Percentiles rank a stretch among this genome's conserved stretches.
These are phyloP conservation scores for Blyttiomyces sp. DNA, from an alignment of 371 early-diverging fungal genomes.

Conservation along the genomic window DNA sequence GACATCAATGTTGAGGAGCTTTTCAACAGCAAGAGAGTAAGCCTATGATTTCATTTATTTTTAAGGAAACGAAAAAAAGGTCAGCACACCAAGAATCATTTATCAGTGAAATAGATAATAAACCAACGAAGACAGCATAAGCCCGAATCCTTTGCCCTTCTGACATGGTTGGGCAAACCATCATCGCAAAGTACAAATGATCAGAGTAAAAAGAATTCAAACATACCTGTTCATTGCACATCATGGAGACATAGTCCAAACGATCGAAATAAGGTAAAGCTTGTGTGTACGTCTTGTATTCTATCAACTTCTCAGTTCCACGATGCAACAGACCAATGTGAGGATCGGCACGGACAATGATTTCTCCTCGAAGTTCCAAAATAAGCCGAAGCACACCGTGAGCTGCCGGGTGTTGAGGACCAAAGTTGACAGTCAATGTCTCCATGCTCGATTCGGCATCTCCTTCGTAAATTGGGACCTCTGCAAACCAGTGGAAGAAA, in stretches of 20 bases:
- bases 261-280: slow-evolving; percentile 98
- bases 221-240: slow-evolving; percentile 59
- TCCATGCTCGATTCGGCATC: slow-evolving; percentile 33
- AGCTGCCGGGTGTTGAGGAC: slow-evolving; percentile 98
- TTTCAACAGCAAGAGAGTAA: slow-evolving; percentile 95
- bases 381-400: slow-evolving; percentile 98
- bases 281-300: slow-evolving; percentile 97
- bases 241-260: slow-evolving; percentile 97
- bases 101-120: too few species aligned
- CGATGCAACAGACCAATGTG: slow-evolving; percentile 96
- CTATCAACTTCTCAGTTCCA: slow-evolving; percentile 97
- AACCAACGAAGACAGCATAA: too few species aligned
- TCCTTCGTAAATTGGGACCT: slow-evolving; percentile 4
- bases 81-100: too few species aligned
- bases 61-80: slow-evolving; percentile 55
- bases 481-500: background rate
- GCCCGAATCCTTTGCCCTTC: slow-evolving; percentile 1
- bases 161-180: background rate
- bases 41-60: too few species aligned
- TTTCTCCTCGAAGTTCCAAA: slow-evolving; percentile 91
- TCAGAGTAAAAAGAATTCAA: background rate
- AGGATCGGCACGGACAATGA: slow-evolving; percentile 90
- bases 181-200: too few species aligned
- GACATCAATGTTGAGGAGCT: slow-evolving; percentile 93
- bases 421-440: slow-evolving; percentile 94